A percentile compares a stretch with the other conserved stretches of the same genome.
phyloP scores from a whole-genome alignment of 139 green algal genomes.

The Micromonas pusilla region DNA sequence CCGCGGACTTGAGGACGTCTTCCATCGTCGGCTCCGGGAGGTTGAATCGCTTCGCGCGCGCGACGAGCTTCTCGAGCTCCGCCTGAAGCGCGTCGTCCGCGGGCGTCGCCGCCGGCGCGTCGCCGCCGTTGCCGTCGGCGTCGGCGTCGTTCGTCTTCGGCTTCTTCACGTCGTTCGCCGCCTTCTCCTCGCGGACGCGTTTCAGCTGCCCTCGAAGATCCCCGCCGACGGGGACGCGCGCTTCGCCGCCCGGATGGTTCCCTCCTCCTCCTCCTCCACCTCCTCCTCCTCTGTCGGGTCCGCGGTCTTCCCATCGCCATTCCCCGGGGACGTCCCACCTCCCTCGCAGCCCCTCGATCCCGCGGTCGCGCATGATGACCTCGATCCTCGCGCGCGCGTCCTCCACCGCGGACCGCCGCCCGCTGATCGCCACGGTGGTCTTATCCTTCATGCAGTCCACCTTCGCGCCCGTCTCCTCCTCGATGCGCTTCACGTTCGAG shows the following conservation, averaged over 20 bases:
- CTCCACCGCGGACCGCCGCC: not conserved
- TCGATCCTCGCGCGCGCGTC: not conserved
- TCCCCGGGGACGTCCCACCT: too few relatives aligned
- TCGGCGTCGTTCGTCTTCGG: too few relatives aligned
- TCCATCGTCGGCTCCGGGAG: not conserved
- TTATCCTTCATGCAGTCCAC: not conserved
- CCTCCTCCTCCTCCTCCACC: too few relatives aligned
- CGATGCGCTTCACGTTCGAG: not conserved
- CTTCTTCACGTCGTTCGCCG: not conserved
- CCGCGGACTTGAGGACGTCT: not conserved
- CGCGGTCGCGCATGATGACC: not conserved
- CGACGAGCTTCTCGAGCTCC: not conserved
- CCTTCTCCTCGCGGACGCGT: not conserved
- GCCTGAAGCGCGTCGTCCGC: not conserved
- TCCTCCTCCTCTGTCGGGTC: too few relatives aligned
- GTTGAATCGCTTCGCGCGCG: not conserved
- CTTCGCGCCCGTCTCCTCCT: not conserved
- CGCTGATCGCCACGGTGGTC: conserved; percentile 15
- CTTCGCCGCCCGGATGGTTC: not conserved
- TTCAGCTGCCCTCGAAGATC: not conserved
- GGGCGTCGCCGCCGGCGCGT: not conserved
- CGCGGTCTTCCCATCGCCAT: too few relatives aligned
- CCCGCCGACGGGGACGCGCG: too few relatives aligned
- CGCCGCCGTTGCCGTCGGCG: too few relatives aligned
- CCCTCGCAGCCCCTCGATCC: not conserved